These are phyloP conservation scores for Paraleonurus japonicus DNA, from an alignment of 257 asterid species.

Conservation along the genomic window DNA sequence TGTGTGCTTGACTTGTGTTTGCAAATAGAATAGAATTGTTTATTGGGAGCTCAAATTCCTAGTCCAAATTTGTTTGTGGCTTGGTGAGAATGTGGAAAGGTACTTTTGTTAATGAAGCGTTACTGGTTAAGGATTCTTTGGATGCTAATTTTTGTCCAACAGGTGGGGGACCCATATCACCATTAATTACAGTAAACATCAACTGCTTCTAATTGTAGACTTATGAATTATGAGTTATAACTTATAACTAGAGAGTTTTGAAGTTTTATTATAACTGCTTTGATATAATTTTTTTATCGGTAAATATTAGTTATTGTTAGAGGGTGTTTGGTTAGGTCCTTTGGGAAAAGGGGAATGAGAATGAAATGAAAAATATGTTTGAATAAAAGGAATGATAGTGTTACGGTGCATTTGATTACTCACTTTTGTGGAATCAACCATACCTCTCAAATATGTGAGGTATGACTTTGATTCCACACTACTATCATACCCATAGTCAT, in stretches of 20 bases:
- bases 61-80: neutral
- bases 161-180: slow-evolving; percentile 7
- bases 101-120: slow-evolving; percentile 20
- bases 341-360: no score
- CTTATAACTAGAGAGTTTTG: neutral
- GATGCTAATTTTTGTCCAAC: slow-evolving; percentile 22
- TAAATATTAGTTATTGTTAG: no score
- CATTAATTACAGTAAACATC: neutral
- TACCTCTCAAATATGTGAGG: no score
- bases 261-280: neutral
- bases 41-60: slow-evolving; percentile 23
- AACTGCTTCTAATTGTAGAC: no score
- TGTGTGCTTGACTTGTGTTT: neutral
- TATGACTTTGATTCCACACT: no score
- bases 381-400: no score
- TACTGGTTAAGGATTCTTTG: slow-evolving; percentile 15
- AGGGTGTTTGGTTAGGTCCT: no score
- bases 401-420: no score
- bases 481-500: no score
- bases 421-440: no score
- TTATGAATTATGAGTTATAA: neutral
- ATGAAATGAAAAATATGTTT: no score
- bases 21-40: neutral
- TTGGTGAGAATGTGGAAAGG: slow-evolving; percentile 25
- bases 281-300: no score